These are phyloP conservation scores for Angophora floribunda DNA, from an alignment of 345 rosid genomes.

Conservation along the genomic window DNA sequence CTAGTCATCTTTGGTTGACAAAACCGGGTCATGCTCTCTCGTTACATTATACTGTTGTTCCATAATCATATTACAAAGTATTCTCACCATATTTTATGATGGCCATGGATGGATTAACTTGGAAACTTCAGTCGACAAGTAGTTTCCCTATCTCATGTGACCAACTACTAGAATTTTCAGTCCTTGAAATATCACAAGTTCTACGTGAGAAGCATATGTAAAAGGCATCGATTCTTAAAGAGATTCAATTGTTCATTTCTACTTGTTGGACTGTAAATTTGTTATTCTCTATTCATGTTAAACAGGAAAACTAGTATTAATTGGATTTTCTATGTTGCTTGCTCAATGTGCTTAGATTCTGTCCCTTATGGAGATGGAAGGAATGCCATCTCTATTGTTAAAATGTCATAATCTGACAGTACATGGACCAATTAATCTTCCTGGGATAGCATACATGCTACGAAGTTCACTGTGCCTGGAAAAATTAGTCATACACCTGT, in stretches of 20 bases:
- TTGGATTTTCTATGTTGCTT: background rate
- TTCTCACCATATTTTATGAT: background rate
- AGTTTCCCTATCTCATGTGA: background rate
- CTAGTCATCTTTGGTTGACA: background rate
- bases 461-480: background rate
- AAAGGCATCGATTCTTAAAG: background rate
- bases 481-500: background rate
- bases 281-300: background rate
- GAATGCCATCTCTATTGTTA: background rate
- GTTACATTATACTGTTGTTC: background rate
- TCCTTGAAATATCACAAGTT: background rate
- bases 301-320: background rate
- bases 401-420: background rate
- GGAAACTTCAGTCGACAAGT: background rate
- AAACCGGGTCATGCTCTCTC: too few relatives aligned
- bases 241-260: background rate
- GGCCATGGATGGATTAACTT: background rate
- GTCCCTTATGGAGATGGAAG: background rate
- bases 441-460: background rate
- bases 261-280: background rate
- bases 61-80: background rate
- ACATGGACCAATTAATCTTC: background rate
- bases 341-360: background rate
- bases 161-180: background rate
- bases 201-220: background rate